Base-by-base conservation (phyloP, 805 yeast genomes). In the Starmerella apicola region DNA sequence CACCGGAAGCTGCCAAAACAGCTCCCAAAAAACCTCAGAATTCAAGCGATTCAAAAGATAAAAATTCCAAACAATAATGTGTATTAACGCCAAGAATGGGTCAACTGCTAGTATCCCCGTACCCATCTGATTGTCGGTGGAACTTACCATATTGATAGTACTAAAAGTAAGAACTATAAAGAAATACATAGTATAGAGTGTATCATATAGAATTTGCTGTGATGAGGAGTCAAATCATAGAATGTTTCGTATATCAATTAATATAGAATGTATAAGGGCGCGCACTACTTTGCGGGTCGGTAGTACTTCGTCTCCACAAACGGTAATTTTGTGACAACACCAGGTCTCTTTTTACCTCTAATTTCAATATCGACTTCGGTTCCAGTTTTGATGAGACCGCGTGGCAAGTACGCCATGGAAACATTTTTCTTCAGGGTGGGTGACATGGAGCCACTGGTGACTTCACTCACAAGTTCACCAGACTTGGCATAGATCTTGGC, bases 351-450 rank as follows among this genome's bases (percentile, higher is more conserved):
- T 56, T 85, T 86, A 51, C 88, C 91, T 58, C 97, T 75, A 41
- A 88, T 79, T 51, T 82, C 80, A 37, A 86, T 76, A 41, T 73
- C 58, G 20, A 86, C 66, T 40, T 70, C 64, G 5, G 86, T 75
- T 3, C 94, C 96, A 16, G 71, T 64, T 63, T 88, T 91, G 50
- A 73, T 71, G 51, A 65, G 67, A 2, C 73, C 75, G 53, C 81
- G 76, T 45, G 81, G 70, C 21, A 91, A 70, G 61, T 83, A 91
- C 8, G 81, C 95, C 71, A 86, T 95, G 18, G 94, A 95, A 41
- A 91, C 79, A 56, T 91, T 91, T 43, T 72, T 71, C 23, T 80
- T 80, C 64, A 60, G 76, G 52, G 64, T 83, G 66, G 68, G 97
- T 57, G 72, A 76, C 57, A 70, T 69, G 55, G 72, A 64, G 9